These are phyloP conservation scores for Corchorus olitorius DNA, from an alignment of 345 rosid species.

Conservation along the genomic window DNA sequence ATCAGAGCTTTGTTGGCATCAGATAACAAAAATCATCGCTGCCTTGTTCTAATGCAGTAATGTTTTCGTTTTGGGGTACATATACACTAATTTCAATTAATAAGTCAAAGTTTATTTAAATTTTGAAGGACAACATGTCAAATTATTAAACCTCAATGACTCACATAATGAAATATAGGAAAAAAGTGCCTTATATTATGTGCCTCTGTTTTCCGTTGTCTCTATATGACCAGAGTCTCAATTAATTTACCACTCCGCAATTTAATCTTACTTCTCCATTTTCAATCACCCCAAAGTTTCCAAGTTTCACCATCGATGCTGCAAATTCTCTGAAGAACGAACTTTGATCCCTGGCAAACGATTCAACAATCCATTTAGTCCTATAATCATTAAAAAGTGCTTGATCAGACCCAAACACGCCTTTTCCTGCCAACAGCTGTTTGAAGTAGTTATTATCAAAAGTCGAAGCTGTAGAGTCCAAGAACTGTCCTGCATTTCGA, in stretches of 20 bases:
- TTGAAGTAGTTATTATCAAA: slow-evolving; percentile 74
- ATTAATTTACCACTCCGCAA: slow-evolving; percentile 57
- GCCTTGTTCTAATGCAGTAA: no score
- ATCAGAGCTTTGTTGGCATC: not conserved
- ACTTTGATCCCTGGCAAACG: slow-evolving; percentile 55
- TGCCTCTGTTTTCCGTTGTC: not conserved
- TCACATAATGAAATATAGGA: not conserved
- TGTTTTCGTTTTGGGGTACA: no score
- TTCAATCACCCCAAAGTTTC: slow-evolving; percentile 64
- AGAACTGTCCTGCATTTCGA: slow-evolving; percentile 59
- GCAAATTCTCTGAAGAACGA: slow-evolving; percentile 72
- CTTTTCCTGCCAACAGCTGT: slow-evolving; percentile 52
- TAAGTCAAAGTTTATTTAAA: not conserved
- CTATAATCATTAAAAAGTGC: slow-evolving; percentile 47
- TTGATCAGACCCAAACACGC: slow-evolving; percentile 74
- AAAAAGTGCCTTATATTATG: not conserved
- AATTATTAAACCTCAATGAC: not conserved
- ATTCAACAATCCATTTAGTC: slow-evolving; percentile 64
- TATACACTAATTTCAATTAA: not conserved
- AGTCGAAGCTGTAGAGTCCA: slow-evolving; percentile 61
- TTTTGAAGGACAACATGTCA: not conserved
- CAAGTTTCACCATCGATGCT: slow-evolving; percentile 69
- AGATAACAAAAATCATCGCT: not conserved
- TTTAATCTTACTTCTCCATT: slow-evolving; percentile 66
- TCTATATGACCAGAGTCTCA: slow-evolving; percentile 24